Evolutionary conservation across 352 stramenopile genomes (phyloP), one percentile per base, ranked within the genome.

Genomic region (Hyaloperonospora arabidopsidis): DNA sequence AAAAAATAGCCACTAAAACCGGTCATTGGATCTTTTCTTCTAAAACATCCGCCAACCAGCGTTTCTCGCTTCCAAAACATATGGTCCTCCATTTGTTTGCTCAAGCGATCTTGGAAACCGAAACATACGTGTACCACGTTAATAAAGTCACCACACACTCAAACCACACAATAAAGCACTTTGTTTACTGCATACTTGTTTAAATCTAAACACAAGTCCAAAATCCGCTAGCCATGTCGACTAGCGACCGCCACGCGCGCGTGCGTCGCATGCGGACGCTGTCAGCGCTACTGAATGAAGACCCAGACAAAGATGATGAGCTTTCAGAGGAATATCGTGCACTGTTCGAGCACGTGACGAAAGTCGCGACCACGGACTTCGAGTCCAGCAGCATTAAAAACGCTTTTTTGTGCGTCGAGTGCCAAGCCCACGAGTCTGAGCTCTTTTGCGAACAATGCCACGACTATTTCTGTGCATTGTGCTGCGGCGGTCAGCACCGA

Each of bases 401-500:
- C 46, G 52, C 68, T 36, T 79, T 89, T 52, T 44, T 70, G 59
- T 89, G 79, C 54, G 70, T 89, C 53, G 82, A 90, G 68, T 90
- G 82, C 45, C 52, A 66, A 22, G 79, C 68, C 15, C 74, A 88
- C 57, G 74, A 75, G 32, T 75, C 78, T 29, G 76, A 88, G 41
- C 61, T 89, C 39, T 90, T 88, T 50, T 95, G 85, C 54, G 85
- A 93, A 68, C 80, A 93, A 61, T 95, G 85, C 55, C 76, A 90
- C 60, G 83, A 95, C 67, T 89, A 92, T 60, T 95, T 91, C 52
- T 95, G 84, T 45, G 77, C 86, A 50, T 62, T 95, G 6, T 95
- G 84, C 68, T 92, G 68, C 36, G 75, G 73, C 28, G 81, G 79
- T 2, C 84, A 95, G 67, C 84, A 95, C 56, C 84, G 84, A 61